phyloP scores from a whole-genome alignment of 2,329 filamentous ascomycete genomes.

The Ophioceras dolichostomum region DNA sequence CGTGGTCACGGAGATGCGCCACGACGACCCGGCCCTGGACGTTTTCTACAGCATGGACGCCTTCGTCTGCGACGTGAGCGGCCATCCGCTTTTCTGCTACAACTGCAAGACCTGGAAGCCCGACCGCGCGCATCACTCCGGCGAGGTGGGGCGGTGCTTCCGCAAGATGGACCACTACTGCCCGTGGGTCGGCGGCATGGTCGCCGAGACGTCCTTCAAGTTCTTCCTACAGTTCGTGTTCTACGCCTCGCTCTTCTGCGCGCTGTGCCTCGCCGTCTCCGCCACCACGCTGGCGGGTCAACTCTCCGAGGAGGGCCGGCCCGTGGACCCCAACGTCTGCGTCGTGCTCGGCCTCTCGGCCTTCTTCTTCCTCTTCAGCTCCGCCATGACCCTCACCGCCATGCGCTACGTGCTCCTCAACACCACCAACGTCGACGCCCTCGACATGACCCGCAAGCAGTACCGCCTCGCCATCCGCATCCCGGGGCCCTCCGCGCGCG shows the following conservation, averaged over 20 bases:
- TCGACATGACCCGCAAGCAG: constrained; percentile 47
- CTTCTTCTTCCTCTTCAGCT: constrained; percentile 71
- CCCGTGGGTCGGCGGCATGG: constrained; percentile 90
- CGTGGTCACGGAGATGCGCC: constrained; percentile 16
- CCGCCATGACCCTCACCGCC: constrained; percentile 64
- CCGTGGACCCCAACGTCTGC: constrained; percentile 48
- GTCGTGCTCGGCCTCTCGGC: constrained; percentile 52
- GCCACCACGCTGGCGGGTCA: constrained; percentile 46
- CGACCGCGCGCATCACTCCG: constrained; percentile 78
- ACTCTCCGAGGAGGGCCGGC: constrained; percentile 10
- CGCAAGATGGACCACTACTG: constrained; percentile 93
- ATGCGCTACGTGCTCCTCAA: constrained; percentile 60
- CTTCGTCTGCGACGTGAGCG: constrained; percentile 74
- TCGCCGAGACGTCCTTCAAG: constrained; percentile 79
- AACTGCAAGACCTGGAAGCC: constrained; percentile 79
- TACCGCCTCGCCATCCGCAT: constrained; percentile 67
- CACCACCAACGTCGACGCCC: constrained; percentile 72
- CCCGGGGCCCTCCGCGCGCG: constrained; percentile 28
- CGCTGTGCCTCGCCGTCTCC: constrained; percentile 48
- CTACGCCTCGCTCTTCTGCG: constrained; percentile 59
- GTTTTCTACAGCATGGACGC: constrained; percentile 71
- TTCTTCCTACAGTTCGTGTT: constrained; percentile 83
- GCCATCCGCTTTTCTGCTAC: constrained; percentile 77
- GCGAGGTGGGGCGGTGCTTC: constrained; percentile 70
- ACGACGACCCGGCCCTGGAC: constrained; percentile 57